These are phyloP conservation scores for Penicillium sp. DNA, from an alignment of 2,329 filamentous ascomycete genomes.

Conservation along the genomic window DNA sequence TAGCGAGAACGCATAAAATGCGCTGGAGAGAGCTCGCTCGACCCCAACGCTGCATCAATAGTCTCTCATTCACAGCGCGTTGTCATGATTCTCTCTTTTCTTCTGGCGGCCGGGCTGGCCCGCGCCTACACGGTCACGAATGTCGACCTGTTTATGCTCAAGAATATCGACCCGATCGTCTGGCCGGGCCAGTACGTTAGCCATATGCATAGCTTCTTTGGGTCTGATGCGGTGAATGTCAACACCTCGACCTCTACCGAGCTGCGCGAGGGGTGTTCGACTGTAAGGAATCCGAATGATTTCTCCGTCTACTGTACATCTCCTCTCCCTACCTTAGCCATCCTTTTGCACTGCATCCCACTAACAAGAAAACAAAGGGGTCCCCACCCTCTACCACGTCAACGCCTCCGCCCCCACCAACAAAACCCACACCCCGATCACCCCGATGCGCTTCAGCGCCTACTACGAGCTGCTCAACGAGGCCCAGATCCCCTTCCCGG, in stretches of 20 bases:
- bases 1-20: too few relatives aligned
- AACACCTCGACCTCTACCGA: constrained; percentile 22
- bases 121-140: constrained; percentile 24
- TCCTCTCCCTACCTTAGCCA: not conserved
- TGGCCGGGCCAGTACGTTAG: constrained; percentile 23
- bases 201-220: constrained; percentile 27
- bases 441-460: not conserved
- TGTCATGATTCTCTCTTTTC: not conserved
- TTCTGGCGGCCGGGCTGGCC: constrained; percentile 19
- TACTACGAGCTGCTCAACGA: constrained; percentile 1
- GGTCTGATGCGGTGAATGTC: constrained; percentile 21
- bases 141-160: constrained; percentile 17
- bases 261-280: constrained; percentile 1
- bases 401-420: not conserved
- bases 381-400: constrained; percentile 5
- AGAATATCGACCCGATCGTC: constrained; percentile 24
- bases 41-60: too few relatives aligned
- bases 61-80: too few relatives aligned
- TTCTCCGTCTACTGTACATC: constrained; percentile 23
- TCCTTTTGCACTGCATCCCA: too few relatives aligned
- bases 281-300: constrained; percentile 22
- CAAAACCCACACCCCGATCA: not conserved
- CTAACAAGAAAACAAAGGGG: not conserved
- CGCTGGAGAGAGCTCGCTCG: too few relatives aligned
- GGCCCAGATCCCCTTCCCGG: constrained; percentile 2